Percentiles rank a stretch among this genome's conserved stretches.
Evolutionary conservation across 1,139 yeast genomes (phyloP).

Genomic region (Taphrina betulina): DNA sequence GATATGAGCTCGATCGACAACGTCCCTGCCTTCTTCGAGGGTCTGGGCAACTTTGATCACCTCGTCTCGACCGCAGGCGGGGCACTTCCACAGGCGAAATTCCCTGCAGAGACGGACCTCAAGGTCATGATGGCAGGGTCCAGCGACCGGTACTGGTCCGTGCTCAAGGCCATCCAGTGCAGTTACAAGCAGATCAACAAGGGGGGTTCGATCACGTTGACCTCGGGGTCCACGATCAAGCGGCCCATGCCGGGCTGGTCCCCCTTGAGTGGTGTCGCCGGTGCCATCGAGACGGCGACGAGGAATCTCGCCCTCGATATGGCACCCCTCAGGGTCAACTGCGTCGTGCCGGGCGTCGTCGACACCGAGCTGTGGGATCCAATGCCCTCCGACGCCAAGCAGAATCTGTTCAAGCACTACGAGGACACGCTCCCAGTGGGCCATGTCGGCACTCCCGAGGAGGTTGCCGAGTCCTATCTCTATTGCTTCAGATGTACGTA

Average conservation of each 20-base stretch:
- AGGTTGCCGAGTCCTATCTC: slow-evolving; percentile 7
- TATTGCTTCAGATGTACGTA: not conserved
- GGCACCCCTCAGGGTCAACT: slow-evolving; percentile 74
- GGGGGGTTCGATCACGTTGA: slow-evolving; percentile 1
- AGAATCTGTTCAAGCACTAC: slow-evolving; percentile 34
- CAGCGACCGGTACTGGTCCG: slow-evolving; percentile 7
- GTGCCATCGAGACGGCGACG: slow-evolving; percentile 10
- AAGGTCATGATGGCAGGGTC: not conserved
- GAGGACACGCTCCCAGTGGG: not conserved
- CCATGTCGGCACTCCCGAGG: not conserved
- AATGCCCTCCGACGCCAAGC: slow-evolving; percentile 55
- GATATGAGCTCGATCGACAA: slow-evolving; percentile 1
- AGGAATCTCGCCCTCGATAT: slow-evolving; percentile 72
- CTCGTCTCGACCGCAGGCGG: slow-evolving; percentile 8
- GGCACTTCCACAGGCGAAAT: not conserved
- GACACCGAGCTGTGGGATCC: slow-evolving; percentile 67
- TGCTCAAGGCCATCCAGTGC: not conserved
- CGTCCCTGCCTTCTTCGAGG: slow-evolving; percentile 43
- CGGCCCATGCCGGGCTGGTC: slow-evolving; percentile 10
- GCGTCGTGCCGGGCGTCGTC: slow-evolving; percentile 85
- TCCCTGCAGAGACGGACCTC: not conserved
- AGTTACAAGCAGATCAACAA: slow-evolving; percentile 2
- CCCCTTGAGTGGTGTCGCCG: not conserved
- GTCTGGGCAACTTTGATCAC: slow-evolving; percentile 54
- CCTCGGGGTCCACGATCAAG: not conserved